phyloP scores from a whole-genome alignment of 148 eudicot species.

The Dianthus caryophyllus region DNA sequence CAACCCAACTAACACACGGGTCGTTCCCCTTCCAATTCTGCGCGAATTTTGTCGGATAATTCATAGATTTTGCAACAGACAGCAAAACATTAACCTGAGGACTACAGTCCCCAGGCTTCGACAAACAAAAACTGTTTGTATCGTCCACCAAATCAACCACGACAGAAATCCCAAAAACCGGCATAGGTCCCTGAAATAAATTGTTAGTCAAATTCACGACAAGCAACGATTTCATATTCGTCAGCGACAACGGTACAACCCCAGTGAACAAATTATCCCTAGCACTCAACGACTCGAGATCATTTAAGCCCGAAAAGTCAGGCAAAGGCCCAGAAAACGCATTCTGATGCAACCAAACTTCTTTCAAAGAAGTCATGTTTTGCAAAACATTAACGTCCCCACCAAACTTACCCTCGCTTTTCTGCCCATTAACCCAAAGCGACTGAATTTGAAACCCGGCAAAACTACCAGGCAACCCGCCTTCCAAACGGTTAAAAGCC shows the following conservation, averaged over 20 bases:
- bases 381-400: constrained; percentile 73
- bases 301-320: constrained; percentile 61
- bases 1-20: constrained; percentile 77
- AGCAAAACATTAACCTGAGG: constrained; percentile 54
- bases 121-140: constrained; percentile 72
- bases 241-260: constrained; percentile 60
- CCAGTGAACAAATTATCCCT: constrained; percentile 81
- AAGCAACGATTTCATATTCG: constrained; percentile 51
- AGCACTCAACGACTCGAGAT: constrained; percentile 50
- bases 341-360: constrained; percentile 82
- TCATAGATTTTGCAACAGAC: constrained; percentile 55
- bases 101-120: constrained; percentile 65
- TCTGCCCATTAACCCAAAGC: constrained; percentile 91
- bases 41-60: constrained; percentile 62
- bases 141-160: constrained; percentile 46
- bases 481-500: constrained; percentile 68
- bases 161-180: constrained; percentile 59
- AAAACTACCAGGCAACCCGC: constrained; percentile 62
- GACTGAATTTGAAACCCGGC: constrained; percentile 75
- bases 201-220: constrained; percentile 89
- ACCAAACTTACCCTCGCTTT: constrained; percentile 40
- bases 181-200: constrained; percentile 79
- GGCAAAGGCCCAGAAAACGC: constrained; percentile 85
- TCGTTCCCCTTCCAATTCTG: constrained; percentile 86
- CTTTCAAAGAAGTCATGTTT: constrained; percentile 81